Evolutionary conservation across 1,284 basidiomycete genomes (phyloP).

Genomic region (Binderoboletus segoi): DNA sequence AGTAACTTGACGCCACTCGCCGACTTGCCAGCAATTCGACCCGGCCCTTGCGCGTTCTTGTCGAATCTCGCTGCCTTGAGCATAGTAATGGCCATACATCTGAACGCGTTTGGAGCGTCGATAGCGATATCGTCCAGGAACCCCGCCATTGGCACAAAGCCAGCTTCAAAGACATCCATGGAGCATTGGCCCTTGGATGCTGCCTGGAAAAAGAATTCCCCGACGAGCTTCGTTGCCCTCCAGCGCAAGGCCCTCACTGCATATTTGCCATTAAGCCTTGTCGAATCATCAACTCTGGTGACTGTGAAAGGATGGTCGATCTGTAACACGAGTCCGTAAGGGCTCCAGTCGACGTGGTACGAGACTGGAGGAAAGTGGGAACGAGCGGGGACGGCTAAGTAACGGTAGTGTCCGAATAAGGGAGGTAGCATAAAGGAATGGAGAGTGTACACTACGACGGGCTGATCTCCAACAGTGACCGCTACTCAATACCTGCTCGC

Average conservation of each 20-base stretch:
- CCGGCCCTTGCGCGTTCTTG: slow-evolving; percentile 57
- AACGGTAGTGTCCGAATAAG: too few relatives aligned
- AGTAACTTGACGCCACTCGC: slow-evolving; percentile 60
- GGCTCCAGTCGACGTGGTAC: too few relatives aligned
- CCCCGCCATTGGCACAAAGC: slow-evolving; percentile 69
- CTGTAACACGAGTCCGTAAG: too few relatives aligned
- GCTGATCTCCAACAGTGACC: too few relatives aligned
- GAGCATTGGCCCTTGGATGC: slow-evolving; percentile 57
- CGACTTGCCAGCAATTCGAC: slow-evolving; percentile 60
- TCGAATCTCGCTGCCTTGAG: slow-evolving; percentile 67
- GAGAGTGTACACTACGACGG: too few relatives aligned
- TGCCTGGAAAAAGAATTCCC: slow-evolving; percentile 64
- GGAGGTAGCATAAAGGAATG: too few relatives aligned
- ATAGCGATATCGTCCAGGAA: slow-evolving; percentile 85
- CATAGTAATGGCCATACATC: slow-evolving; percentile 74
- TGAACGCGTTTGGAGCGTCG: slow-evolving; percentile 86
- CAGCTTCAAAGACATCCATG: slow-evolving; percentile 63
- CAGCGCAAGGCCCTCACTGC: slow-evolving; percentile 64
- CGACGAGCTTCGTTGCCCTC: slow-evolving; percentile 84
- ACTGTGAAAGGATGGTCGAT: too few relatives aligned
- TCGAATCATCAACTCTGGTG: too few relatives aligned
- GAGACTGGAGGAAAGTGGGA: too few relatives aligned
- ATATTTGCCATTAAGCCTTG: too few relatives aligned
- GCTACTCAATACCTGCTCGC: too few relatives aligned
- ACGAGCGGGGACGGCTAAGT: too few relatives aligned